Evolutionary conservation across 1,284 basidiomycete species (phyloP), one percentile per base, ranked within the genome.

Genomic region (Cystobasidium sp.): DNA sequence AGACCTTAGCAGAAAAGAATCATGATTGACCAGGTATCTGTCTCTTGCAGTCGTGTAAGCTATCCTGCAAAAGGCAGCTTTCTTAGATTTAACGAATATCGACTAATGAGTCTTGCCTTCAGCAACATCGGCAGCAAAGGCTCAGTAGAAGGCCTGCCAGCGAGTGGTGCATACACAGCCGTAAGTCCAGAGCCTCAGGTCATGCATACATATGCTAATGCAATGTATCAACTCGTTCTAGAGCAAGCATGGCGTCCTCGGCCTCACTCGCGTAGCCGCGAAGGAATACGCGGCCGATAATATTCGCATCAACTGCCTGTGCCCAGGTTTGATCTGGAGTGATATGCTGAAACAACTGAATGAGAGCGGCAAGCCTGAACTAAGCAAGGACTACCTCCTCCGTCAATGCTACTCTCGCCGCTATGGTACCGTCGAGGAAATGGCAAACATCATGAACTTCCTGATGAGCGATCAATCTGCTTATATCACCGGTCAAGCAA

Each of bases 391-490:
- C 22, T 43, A 52, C 22, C 56, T 74, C 5, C 44, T 74, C 22
- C 55, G 49, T 18, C 51, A 67, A 43, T 74, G 71, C 52, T 66
- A 66, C 37, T 56, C 65, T 37, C 64, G 64, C 14, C 44, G 69
- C 2, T 71, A 52, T 41, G 69, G 69, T 51, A 71, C 69, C 51
- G 53, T 47, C 8, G 66, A 62, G 39, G 72, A 74, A 41, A 74
- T 74, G 72, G 72, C 65, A 18, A 74, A 74, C 51, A 74, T 74
- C n/a, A 64, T 74, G 52, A 52, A 58, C 12, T 74, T 61, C 41
- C 24, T 74, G 6, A 58, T 74, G 39, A 58, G 72, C 22, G 39
- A 39, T 16, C 52, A 74, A 47, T 59, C 52, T 16, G 47, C 37
- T 47, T 74, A 74, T 47, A 68, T 74, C 14, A 74, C 72, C 3